Evolutionary conservation across 352 stramenopile species (phyloP).

Genomic region (Pythium myriotylum): DNA sequence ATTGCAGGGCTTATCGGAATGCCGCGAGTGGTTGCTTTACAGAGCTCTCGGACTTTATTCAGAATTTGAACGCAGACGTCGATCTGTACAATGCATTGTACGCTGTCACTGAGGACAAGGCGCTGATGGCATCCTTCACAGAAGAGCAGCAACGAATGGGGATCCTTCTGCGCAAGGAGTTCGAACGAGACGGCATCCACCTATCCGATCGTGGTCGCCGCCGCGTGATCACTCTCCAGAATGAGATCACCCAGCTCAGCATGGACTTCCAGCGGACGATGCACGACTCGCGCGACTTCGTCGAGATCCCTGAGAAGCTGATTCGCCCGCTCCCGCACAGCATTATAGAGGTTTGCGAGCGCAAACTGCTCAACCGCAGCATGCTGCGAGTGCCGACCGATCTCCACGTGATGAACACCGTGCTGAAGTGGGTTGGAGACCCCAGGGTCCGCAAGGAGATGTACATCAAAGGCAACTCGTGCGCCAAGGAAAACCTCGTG

Average conservation of each 20-base stretch:
- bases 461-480: constrained; percentile 89
- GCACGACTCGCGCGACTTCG: constrained; percentile 60
- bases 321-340: constrained; percentile 55
- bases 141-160: constrained; percentile 92
- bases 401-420: constrained; percentile 88
- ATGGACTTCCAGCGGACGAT: constrained; percentile 91
- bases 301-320: constrained; percentile 40
- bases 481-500: constrained; percentile 68
- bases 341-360: constrained; percentile 59
- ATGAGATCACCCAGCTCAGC: constrained; percentile 84
- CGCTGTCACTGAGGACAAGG: constrained; percentile 59
- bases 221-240: constrained; percentile 87
- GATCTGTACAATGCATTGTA: constrained; percentile 89
- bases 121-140: constrained; percentile 63
- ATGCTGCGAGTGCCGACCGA: constrained; percentile 80
- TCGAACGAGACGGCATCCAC: constrained; percentile 96
- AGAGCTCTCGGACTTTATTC: constrained; percentile 94
- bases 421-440: constrained; percentile 90
- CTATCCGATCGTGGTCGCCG: constrained; percentile 69
- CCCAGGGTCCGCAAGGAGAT: constrained; percentile 85
- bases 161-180: constrained; percentile 90
- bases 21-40: constrained; percentile 89
- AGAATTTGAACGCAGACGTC: constrained; percentile 92
- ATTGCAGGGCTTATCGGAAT: constrained; percentile 67
- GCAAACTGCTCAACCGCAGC: constrained; percentile 63